Evolutionary conservation across 148 eudicot genomes (phyloP), one percentile per base, ranked within the genome.

Genomic region (Vaccinium darrowii): DNA sequence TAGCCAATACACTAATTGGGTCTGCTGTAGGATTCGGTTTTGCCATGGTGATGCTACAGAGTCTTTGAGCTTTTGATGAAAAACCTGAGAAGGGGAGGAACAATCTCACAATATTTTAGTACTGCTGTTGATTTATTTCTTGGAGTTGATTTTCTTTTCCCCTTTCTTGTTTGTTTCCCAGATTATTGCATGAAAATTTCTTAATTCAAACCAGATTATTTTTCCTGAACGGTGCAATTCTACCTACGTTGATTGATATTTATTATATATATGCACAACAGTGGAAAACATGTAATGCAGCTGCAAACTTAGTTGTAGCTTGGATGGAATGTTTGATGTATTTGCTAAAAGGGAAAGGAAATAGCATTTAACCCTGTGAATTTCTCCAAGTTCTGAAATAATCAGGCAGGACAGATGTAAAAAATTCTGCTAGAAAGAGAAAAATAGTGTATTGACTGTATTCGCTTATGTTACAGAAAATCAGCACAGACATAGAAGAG

Each of bases 1-100:
- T 71, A 76, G 79, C 53, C 72, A 50, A 83, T 60, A 78, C 56
- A 58, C 30, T 80, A 21, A 19, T 83, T 33, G 81, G 84, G 47
- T 60, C 82, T 39, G 23, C 78, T 4, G 33, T 86, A 1, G 87
- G 85, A 39, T 78, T 87, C 4, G 77, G 85, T 15, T 60, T 88
- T 60, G 25, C 78, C 73, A 77, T 83, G 72, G 56, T 79, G 76
- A 57, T 84, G 83, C 71, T 85, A 60, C 65, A 85, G 69, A 52
- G n/a, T 15, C 71, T 87, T 60, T 86, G 76, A 75, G 71, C n/a
- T 49, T 78, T 54, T 67, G 39, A 15, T 76, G 18, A n/a, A 10
- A 0, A 78, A 49, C 25, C 79, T 6, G 5, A 52, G 27, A 8
- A 78, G 60, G 60, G 76, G 39, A 53, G 16, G 13, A n/a, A 33